These are phyloP conservation scores for Priceomyces melissophilus DNA, from an alignment of 805 yeast species.

Conservation along the genomic window DNA sequence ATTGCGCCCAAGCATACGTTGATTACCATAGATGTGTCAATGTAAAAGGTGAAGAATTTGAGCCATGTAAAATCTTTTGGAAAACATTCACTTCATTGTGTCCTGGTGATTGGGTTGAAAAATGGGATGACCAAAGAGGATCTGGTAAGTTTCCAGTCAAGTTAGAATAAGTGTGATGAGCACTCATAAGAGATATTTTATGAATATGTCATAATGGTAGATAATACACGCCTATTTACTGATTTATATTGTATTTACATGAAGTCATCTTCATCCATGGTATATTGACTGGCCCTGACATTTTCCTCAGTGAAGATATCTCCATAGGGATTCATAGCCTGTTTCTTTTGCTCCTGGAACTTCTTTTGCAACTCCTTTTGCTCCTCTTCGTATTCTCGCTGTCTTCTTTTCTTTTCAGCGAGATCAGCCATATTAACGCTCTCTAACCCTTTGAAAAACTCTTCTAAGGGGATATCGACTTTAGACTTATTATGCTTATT, in stretches of 20 bases:
- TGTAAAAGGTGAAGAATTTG: constrained; percentile 97
- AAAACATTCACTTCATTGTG: constrained; percentile 84
- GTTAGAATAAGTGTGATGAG: constrained; percentile 25
- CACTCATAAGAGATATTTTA: not conserved
- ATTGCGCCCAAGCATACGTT: constrained; percentile 97
- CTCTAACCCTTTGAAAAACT: constrained; percentile 32
- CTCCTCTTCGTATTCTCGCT: constrained; percentile 24
- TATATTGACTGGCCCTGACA: constrained; percentile 26
- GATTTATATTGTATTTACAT: constrained; percentile 13
- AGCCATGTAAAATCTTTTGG: constrained; percentile 94
- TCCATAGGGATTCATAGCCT: constrained; percentile 28
- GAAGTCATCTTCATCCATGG: constrained; percentile 39
- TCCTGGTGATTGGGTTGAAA: constrained; percentile 81
- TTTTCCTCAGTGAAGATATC: constrained; percentile 34
- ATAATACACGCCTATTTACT: constrained; percentile 3
- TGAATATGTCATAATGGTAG: constrained; percentile 2
- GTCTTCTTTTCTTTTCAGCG: constrained; percentile 38
- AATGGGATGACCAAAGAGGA: constrained; percentile 84
- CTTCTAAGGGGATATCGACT: constrained; percentile 49
- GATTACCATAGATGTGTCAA: constrained; percentile 97
- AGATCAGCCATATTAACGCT: constrained; percentile 29
- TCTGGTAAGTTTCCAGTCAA: constrained; percentile 46
- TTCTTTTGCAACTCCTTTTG: constrained; percentile 33
- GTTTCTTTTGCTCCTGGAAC: constrained; percentile 37
- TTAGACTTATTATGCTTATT: constrained; percentile 66